Conservation (phyloP, 2,329 filamentous ascomycete species). For the Microsporum audouinii region DNA sequence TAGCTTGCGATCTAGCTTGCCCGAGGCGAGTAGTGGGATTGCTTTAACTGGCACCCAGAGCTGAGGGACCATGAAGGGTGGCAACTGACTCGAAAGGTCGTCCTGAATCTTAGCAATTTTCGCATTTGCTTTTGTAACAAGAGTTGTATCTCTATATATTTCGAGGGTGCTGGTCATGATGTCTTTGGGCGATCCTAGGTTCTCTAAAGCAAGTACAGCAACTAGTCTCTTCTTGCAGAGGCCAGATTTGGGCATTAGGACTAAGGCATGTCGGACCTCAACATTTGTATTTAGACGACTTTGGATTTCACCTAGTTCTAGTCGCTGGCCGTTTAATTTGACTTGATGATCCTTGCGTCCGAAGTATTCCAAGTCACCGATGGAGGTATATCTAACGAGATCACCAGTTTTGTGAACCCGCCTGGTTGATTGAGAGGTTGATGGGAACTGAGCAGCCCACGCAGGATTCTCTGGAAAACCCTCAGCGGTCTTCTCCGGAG, state of each 20-base stretch:
- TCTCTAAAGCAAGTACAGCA: constrained; percentile 31
- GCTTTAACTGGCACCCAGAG: constrained; percentile 9
- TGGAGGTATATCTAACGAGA: constrained; percentile 20
- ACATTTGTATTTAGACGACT: constrained; percentile 25
- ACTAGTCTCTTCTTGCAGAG: constrained; percentile 36
- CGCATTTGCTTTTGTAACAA: constrained; percentile 18
- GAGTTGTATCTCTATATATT: constrained; percentile 21
- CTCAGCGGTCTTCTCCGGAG: constrained; percentile 10
- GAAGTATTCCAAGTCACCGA: constrained; percentile 30
- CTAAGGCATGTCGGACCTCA: constrained; percentile 31
- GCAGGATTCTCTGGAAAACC: constrained; percentile 10
- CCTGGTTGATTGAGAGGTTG: not conserved
- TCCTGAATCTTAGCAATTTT: constrained; percentile 27
- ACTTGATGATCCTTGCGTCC: constrained; percentile 56
- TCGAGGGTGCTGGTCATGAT: constrained; percentile 24
- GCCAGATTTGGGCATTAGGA: constrained; percentile 35
- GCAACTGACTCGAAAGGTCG: constrained; percentile 28
- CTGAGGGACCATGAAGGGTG: constrained; percentile 14
- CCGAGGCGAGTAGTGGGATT: constrained; percentile 12
- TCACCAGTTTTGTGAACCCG: constrained; percentile 14
- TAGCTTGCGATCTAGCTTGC: constrained; percentile 19
- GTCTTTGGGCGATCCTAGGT: constrained; percentile 11
- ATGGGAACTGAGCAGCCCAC: constrained; percentile 9
- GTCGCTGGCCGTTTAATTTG: constrained; percentile 54
- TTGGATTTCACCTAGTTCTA: constrained; percentile 47